Base-by-base conservation (phyloP, 148 eudicot genomes). In the Spergularia bocconei region DNA sequence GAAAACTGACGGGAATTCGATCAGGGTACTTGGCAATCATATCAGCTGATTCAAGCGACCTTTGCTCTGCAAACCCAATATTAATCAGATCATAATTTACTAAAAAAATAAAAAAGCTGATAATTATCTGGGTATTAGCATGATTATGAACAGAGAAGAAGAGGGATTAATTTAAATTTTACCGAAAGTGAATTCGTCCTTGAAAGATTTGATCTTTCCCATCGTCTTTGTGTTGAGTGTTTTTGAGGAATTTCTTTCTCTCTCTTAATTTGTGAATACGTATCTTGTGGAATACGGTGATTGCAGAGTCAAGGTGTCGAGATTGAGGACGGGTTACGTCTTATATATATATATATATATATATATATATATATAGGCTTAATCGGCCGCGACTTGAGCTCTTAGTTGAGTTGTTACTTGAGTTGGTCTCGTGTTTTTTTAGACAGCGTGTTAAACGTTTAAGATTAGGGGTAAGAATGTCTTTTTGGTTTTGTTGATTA, bases 21-120 rank as follows among this genome's bases (percentile, higher is more conserved):
- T 91, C 93, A 63, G 95, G 93, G 69, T 88, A 93, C 62, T 85
- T 93, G 81, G 93, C 91, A 66, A 93, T 81, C 79, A 93, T 93
- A 20, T 90, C 94, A 58, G 82, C 79, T 11, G 97, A 88, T 77
- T 93, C 98, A 63, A 72, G 64, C 53, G 60, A 69, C 74, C 95
- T 73, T 83, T 91, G 90, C 59, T 90, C 97, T 93, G 91, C 73
- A 55, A 53, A 51, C 63, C 56, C 13, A 20, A 75, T n/a, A 72
- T 13, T 9, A 41, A 48, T 56, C 64, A 66, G 36, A n/a, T 21
- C 10, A 3, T 39, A 20, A 19, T 29, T 29, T 3, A 29, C 36
- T 29, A 29, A 2, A 29, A 29, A 29, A 29, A 29, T 0, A 29
- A 29, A 29, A 29, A 29, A 29, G 36, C 36, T 29, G 36, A 29